Conservation (phyloP, 2,329 filamentous ascomycete genomes). For the Sclerotinia trifoliorum region DNA sequence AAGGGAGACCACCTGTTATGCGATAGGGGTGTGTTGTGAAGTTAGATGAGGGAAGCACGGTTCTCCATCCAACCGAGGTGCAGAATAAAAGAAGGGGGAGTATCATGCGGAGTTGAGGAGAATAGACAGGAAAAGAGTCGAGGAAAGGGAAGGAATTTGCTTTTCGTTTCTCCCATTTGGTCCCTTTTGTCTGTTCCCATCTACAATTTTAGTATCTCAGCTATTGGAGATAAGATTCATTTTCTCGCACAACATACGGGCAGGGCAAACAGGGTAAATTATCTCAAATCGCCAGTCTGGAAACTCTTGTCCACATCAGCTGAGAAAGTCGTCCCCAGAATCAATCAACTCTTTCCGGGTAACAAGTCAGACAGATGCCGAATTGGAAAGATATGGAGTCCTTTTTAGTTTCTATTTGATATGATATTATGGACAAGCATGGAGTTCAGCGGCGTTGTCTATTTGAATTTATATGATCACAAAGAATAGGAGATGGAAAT, state of each 20-base stretch:
- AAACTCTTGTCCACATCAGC: neutral
- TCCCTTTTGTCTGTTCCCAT: neutral
- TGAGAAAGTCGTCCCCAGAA: neutral
- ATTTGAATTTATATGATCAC: neutral
- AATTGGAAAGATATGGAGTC: neutral
- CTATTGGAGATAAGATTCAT: neutral
- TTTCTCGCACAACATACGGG: neutral
- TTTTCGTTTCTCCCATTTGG: neutral
- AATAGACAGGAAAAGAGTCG: neutral
- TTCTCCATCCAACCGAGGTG: no score
- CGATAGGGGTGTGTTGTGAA: conserved; percentile 49
- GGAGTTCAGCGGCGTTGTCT: neutral
- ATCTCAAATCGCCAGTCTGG: neutral
- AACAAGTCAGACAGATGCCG: neutral
- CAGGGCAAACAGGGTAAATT: neutral
- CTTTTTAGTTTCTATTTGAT: neutral
- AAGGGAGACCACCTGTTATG: conserved; percentile 88
- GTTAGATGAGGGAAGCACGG: no score
- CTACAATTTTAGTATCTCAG: neutral
- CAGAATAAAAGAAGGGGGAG: neutral
- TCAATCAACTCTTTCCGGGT: neutral
- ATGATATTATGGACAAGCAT: neutral
- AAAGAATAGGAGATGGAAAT: neutral
- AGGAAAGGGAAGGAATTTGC: neutral
- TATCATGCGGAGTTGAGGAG: neutral